Base-by-base conservation (phyloP, 106 monocot species). In the Dendrobium chrysotoxum region DNA sequence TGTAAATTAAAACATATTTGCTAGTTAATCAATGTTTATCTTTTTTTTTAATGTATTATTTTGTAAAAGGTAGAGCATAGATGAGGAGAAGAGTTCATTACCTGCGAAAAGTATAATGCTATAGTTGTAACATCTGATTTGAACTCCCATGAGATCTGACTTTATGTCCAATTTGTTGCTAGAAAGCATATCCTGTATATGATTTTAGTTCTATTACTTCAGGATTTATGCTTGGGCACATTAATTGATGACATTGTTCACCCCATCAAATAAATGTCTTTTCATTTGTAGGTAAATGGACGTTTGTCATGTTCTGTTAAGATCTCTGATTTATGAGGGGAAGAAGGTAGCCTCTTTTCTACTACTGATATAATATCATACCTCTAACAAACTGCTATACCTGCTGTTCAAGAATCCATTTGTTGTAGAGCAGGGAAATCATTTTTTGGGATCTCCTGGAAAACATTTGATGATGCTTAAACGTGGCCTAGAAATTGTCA, bases 231-330 rank as follows among this genome's bases (percentile, higher is more conserved):
- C 81, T 88, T 91, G 57, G 87, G 80, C 85, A 90, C 91, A 84
- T 90, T 91, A 92, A 86, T 76, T 85, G 88, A 88, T 91, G 92
- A 85, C 82, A 81, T 45, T 89, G 89, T 91, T 86, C 94, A 92
- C 85, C 88, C 85, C 84, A 86, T 94, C 89, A 92, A 92, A 92
- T 99, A 91, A 95, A 84, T 92, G 57, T 95, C 88, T 99, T 99
- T 86, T 89, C 67, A 85, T 91, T 93, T 99, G 98, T 99, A 99
- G 98, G 98, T 95, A 86, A 94, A 74, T 94, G 95, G 94, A 84
- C 95, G 87, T 91, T 85, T 92, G 85, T 92, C 83, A 85, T 90
- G 86, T 87, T 86, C 92, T 95, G 80, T 88, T 88, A 88, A 87
- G 90, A 92, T 92, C 96, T 95, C 98, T 99, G 98, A 99, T 85